Conservation (phyloP, 2,329 filamentous ascomycete species). For the Fusarium mundagurra region DNA sequence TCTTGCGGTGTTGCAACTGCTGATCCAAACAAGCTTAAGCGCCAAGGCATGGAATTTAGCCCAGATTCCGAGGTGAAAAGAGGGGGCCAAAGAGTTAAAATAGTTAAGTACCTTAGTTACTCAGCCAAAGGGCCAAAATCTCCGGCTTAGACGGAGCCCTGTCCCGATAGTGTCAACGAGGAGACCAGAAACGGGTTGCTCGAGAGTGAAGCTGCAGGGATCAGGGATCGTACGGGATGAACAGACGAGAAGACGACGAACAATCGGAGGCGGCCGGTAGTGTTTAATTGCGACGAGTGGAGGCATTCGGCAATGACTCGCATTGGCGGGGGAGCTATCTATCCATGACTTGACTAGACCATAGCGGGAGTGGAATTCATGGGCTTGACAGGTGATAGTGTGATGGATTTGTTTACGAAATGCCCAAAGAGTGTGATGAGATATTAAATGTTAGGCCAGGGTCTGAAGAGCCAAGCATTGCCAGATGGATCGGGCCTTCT, state of each 20-base stretch:
- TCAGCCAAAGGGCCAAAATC: conserved; percentile 16
- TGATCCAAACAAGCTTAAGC: conserved; percentile 38
- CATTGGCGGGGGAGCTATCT: conserved; percentile 39
- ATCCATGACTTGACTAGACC: conserved; percentile 28
- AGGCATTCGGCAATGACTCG: conserved; percentile 39
- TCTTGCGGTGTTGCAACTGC: conserved; percentile 29
- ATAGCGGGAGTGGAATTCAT: conserved; percentile 12
- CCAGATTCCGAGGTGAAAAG: conserved; percentile 33
- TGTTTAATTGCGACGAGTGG: conserved; percentile 25
- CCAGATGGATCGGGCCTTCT: background rate
- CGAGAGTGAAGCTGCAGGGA: conserved; percentile 13
- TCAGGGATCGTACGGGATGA: conserved; percentile 26
- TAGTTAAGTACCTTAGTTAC: background rate
- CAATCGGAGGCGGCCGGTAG: conserved; percentile 33
- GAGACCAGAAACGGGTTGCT: background rate
- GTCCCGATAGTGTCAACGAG: conserved; percentile 7
- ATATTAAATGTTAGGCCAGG: background rate
- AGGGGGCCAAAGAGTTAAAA: conserved; percentile 24
- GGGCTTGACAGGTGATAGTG: conserved; percentile 11
- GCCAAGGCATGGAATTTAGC: conserved; percentile 43
- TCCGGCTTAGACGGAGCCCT: conserved; percentile 16
- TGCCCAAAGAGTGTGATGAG: background rate
- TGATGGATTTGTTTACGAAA: conserved; percentile 1
- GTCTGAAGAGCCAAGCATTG: background rate
- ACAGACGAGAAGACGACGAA: conserved; percentile 22